A percentile compares a stretch with the other conserved stretches of the same genome.
These are phyloP conservation scores for Cytospora paraplurivora DNA, from an alignment of 2,329 filamentous ascomycete genomes.

Conservation along the genomic window DNA sequence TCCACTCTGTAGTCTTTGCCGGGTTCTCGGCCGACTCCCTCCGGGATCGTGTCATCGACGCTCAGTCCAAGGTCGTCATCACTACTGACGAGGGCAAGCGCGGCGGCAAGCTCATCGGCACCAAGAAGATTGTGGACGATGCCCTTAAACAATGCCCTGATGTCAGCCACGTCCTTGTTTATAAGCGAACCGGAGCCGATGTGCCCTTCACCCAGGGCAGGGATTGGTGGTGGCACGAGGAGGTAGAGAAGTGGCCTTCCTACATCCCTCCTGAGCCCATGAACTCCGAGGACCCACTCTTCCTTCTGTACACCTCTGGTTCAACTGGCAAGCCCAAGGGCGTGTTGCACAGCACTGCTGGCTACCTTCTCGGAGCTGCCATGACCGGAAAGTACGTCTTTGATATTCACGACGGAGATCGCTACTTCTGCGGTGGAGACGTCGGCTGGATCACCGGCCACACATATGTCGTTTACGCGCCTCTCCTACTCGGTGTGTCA, in stretches of 20 bases:
- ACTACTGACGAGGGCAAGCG: constrained; percentile 98
- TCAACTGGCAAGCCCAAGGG: constrained; percentile 99
- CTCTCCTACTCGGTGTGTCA: constrained; percentile 86
- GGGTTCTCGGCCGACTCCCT: constrained; percentile 97
- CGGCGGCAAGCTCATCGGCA: constrained; percentile 94
- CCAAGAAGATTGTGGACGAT: constrained; percentile 99
- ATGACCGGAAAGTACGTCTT: constrained; percentile 98
- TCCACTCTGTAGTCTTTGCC: constrained; percentile 97
- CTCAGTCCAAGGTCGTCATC: constrained; percentile 88
- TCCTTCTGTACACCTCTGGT: constrained; percentile 96
- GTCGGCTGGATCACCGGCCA: constrained; percentile 99
- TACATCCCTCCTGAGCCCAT: constrained; percentile 89
- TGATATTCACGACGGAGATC: constrained; percentile 91
- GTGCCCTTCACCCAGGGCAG: constrained; percentile 87
- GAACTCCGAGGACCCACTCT: constrained; percentile 93
- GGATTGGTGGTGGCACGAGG: constrained; percentile 98
- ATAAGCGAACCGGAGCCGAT: constrained; percentile 91
- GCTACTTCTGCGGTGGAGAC: constrained; percentile 96
- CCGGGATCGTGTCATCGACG: constrained; percentile 91
- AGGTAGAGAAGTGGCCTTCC: constrained; percentile 92
- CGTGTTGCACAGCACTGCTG: constrained; percentile 95
- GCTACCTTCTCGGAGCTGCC: constrained; percentile 92
- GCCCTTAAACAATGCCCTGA: constrained; percentile 94
- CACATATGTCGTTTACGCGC: constrained; percentile 97
- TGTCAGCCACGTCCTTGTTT: constrained; percentile 83